phyloP scores from a whole-genome alignment of 1,284 basidiomycete genomes.

The Fistulinella cinereoalba region DNA sequence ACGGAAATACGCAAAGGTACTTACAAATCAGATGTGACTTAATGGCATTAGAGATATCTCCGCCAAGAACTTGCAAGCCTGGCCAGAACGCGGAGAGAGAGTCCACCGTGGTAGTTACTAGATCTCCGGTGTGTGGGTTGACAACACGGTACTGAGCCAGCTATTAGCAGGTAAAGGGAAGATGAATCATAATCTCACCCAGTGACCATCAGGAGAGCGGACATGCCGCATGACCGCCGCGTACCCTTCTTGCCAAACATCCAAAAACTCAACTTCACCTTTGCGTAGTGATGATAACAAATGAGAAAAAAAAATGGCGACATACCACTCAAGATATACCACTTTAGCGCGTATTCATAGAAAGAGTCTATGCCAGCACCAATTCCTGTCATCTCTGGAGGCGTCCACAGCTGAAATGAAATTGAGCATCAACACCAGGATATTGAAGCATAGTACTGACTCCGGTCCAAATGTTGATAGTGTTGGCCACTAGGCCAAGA shows the following conservation, averaged over 20 bases:
- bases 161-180: constrained; percentile 1
- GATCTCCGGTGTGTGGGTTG: constrained; percentile 74
- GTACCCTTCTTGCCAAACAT: constrained; percentile 92
- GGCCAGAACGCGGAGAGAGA: constrained; percentile 88
- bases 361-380: constrained; percentile 94
- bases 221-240: constrained; percentile 85
- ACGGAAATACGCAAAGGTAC: constrained; percentile 25
- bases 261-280: constrained; percentile 86
- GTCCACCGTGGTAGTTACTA: constrained; percentile 71
- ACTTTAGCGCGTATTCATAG: constrained; percentile 88
- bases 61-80: constrained; percentile 83
- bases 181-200: constrained; percentile 49
- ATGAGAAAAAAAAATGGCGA: too few species aligned
- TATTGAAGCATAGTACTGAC: constrained; percentile 42
- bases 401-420: constrained; percentile 55
- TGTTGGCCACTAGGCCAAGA: constrained; percentile 84
- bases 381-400: constrained; percentile 74
- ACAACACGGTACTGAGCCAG: constrained; percentile 68
- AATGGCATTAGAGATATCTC: constrained; percentile 87
- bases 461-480: constrained; percentile 76
- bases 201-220: constrained; percentile 80
- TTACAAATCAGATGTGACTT: constrained; percentile 80
- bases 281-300: constrained; percentile 3
- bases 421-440: constrained; percentile 4
- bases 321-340: constrained; percentile 86